Evolutionary conservation across 176 grass and related monocot species (phyloP).

Genomic region (Echinochloa phyllopogon): DNA sequence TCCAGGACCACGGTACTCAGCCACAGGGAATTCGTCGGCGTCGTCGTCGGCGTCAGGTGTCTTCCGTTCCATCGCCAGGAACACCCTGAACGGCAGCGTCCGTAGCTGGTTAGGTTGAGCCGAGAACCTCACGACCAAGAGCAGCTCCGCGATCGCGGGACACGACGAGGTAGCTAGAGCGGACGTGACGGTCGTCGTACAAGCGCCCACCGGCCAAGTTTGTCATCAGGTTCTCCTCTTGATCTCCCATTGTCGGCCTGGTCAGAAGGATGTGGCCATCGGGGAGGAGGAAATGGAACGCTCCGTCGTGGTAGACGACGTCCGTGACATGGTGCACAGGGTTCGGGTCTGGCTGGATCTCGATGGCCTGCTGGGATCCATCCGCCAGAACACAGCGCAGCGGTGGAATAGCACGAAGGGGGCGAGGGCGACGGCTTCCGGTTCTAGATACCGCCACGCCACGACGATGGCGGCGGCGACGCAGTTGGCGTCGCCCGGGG

Average conservation of each 20-base stretch:
- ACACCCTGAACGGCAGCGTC: neutral
- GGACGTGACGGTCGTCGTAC: neutral
- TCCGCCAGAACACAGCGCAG: no score
- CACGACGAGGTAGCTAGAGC: neutral
- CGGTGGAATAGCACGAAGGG: no score
- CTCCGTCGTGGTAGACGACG: neutral
- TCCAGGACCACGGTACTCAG: neutral
- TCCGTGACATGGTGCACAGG: no score
- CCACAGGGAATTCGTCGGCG: neutral
- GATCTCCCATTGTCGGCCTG: no score
- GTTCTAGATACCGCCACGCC: neutral
- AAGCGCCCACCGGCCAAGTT: no score
- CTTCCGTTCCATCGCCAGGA: neutral
- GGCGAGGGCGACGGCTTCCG: no score
- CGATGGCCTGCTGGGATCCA: no score
- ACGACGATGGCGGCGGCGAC: neutral
- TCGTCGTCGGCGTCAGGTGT: neutral
- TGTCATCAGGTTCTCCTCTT: no score
- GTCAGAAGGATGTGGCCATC: neutral
- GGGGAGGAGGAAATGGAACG: conserved; percentile 4
- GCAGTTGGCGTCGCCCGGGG: neutral
- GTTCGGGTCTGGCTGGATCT: no score
- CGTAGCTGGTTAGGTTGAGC: neutral
- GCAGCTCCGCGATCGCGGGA: conserved; percentile 7
- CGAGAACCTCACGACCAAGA: neutral